These are phyloP conservation scores for Botrytis fragariae DNA, from an alignment of 2,329 filamentous ascomycete genomes.

Conservation along the genomic window DNA sequence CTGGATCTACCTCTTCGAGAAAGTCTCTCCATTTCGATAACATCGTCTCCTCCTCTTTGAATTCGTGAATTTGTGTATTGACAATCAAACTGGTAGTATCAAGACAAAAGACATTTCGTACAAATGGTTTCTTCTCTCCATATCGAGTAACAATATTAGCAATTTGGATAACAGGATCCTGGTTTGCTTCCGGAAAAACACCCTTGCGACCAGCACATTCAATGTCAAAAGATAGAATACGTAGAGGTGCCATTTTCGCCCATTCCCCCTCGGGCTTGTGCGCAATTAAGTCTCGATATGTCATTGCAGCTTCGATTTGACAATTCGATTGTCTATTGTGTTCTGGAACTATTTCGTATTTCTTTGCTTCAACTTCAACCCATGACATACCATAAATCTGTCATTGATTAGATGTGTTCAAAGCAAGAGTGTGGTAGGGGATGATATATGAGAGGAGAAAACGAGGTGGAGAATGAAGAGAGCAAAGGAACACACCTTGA, in stretches of 20 bases:
- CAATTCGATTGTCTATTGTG: conserved; percentile 81
- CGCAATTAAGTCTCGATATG: conserved; percentile 79
- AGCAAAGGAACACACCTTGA: conserved; percentile 57
- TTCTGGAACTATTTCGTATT: conserved; percentile 68
- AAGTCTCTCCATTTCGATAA: conserved; percentile 91
- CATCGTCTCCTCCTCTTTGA: conserved; percentile 80
- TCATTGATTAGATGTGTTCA: conserved; percentile 18
- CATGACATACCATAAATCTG: conserved; percentile 94
- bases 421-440: background rate
- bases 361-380: conserved; percentile 78
- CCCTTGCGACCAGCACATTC: conserved; percentile 97
- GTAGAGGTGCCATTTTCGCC: conserved; percentile 94
- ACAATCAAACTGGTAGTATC: conserved; percentile 92
- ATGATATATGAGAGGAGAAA: background rate
- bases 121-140: conserved; percentile 92
- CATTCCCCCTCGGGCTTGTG: conserved; percentile 90
- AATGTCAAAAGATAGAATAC: conserved; percentile 95
- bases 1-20: conserved; percentile 83
- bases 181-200: conserved; percentile 88
- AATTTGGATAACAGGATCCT: conserved; percentile 96
- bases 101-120: conserved; percentile 94
- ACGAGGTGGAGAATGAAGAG: background rate
- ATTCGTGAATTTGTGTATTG: conserved; percentile 88
- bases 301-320: conserved; percentile 88
- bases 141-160: conserved; percentile 94